phyloP scores from a whole-genome alignment of 176 grass and related monocot species.

The Chloris gayana region DNA sequence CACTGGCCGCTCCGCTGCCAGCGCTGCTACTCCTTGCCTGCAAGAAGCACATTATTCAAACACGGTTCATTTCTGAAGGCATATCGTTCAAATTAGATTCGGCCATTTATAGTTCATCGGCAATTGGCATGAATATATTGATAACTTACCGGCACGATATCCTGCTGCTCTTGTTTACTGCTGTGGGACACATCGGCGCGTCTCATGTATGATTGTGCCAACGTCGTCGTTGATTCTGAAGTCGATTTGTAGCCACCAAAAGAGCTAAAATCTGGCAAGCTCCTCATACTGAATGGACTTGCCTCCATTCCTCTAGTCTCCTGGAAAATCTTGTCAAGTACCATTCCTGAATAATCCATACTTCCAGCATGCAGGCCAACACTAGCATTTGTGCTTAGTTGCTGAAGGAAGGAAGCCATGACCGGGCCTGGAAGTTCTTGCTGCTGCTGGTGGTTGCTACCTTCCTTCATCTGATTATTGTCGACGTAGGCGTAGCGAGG shows the following conservation, averaged over 20 bases:
- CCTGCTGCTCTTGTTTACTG: constrained; percentile 54
- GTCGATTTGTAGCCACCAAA: constrained; percentile 39
- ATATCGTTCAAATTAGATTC: background rate
- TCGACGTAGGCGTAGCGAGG: constrained; percentile 37
- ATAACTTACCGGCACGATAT: constrained; percentile 59
- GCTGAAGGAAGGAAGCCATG: constrained; percentile 58
- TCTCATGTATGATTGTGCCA: constrained; percentile 41
- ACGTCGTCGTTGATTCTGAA: constrained; percentile 24
- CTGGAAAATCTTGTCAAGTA: constrained; percentile 61
- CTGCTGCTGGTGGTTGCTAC: constrained; percentile 12
- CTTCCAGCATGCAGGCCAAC: constrained; percentile 36
- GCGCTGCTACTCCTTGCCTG: constrained; percentile 52
- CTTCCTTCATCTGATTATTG: constrained; percentile 43
- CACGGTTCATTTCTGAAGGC: background rate
- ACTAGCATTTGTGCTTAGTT: constrained; percentile 45
- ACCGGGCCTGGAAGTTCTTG: constrained; percentile 13
- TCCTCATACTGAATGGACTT: constrained; percentile 44
- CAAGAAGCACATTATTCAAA: constrained; percentile 7
- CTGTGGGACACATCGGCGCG: constrained; percentile 31
- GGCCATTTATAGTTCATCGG: background rate
- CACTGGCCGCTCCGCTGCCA: constrained; percentile 43
- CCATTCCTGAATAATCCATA: constrained; percentile 55
- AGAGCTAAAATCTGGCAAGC: constrained; percentile 47
- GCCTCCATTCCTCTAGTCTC: constrained; percentile 26
- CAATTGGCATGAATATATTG: constrained; percentile 3